A percentile compares a stretch with the other conserved stretches of the same genome.
Evolutionary conservation across 2,329 filamentous ascomycete genomes (phyloP).

Genomic region (Microcera coccophila): DNA sequence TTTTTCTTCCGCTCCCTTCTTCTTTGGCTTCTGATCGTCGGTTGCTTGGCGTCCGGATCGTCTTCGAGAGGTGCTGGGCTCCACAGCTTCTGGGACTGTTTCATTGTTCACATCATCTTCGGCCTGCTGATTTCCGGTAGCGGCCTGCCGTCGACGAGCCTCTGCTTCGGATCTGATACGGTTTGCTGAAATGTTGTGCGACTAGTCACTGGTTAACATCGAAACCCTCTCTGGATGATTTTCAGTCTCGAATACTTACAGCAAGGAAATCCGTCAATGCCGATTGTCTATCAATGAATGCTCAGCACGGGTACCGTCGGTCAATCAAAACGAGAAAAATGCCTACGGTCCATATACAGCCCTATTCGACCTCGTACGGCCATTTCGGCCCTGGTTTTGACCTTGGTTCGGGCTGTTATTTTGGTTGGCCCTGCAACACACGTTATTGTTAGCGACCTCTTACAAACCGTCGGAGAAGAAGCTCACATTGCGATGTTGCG

Average conservation of each 20-base stretch:
- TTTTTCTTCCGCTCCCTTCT: conserved; percentile 46
- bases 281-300: conserved; percentile 46
- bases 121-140: conserved; percentile 13
- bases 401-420: conserved; percentile 7
- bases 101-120: conserved; percentile 22
- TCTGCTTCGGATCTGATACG: conserved; percentile 52
- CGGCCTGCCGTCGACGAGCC: conserved; percentile 42
- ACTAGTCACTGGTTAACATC: conserved; percentile 36
- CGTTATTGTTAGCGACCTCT: no score
- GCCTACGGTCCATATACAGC: conserved; percentile 40
- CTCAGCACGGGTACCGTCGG: no score
- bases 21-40: conserved; percentile 25
- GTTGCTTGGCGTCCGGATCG: conserved; percentile 26
- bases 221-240: background rate
- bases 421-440: conserved; percentile 12
- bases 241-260: conserved; percentile 32
- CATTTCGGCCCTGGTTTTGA: conserved; percentile 14
- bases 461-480: no score
- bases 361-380: conserved; percentile 23
- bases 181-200: conserved; percentile 66
- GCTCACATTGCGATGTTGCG: conserved; percentile 1
- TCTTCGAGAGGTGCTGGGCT: conserved; percentile 24
- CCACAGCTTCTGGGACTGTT: conserved; percentile 19
- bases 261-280: conserved; percentile 53
- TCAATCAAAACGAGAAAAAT: background rate